Evolutionary conservation across 306 rosid species (phyloP).

Genomic region (Citrullus mucosospermus): DNA sequence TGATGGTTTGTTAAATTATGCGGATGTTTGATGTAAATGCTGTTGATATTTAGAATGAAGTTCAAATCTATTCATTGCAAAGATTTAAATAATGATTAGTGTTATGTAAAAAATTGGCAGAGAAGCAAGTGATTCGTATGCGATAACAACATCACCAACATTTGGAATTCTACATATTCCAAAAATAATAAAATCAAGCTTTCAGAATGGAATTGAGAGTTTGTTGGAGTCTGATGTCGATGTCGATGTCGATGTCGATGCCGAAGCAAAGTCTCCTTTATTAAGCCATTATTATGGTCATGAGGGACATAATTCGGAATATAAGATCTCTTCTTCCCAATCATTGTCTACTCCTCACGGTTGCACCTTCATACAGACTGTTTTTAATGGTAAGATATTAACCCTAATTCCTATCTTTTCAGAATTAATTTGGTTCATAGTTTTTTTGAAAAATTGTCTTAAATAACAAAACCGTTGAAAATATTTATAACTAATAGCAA

Average conservation of each 20-base stretch:
- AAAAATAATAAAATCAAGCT: not conserved
- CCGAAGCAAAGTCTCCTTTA: slow-evolving; percentile 21
- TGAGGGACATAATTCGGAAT: not conserved
- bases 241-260: not conserved
- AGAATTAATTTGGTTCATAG: not conserved
- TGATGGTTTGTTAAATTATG: too few relatives aligned
- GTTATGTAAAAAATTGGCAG: slow-evolving; percentile 6
- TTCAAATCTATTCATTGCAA: too few relatives aligned
- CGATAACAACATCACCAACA: slow-evolving; percentile 29
- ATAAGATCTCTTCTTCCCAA: slow-evolving; percentile 21
- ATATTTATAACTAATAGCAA: too few relatives aligned
- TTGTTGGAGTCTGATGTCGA: not conserved
- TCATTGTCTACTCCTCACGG: slow-evolving; percentile 31
- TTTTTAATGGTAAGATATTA: slow-evolving; percentile 43
- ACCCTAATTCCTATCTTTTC: not conserved
- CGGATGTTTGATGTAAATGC: too few relatives aligned
- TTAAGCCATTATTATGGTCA: slow-evolving; percentile 12
- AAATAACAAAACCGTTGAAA: too few relatives aligned
- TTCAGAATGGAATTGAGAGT: not conserved
- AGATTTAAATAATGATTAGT: too few relatives aligned
- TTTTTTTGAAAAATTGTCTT: too few relatives aligned
- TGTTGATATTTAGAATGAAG: too few relatives aligned
- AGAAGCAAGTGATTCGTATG: slow-evolving; percentile 60
- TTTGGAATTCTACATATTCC: not conserved
- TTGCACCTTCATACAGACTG: slow-evolving; percentile 65